phyloP scores from a whole-genome alignment of 179 eudicot species.

The Patellifolia procumbens region DNA sequence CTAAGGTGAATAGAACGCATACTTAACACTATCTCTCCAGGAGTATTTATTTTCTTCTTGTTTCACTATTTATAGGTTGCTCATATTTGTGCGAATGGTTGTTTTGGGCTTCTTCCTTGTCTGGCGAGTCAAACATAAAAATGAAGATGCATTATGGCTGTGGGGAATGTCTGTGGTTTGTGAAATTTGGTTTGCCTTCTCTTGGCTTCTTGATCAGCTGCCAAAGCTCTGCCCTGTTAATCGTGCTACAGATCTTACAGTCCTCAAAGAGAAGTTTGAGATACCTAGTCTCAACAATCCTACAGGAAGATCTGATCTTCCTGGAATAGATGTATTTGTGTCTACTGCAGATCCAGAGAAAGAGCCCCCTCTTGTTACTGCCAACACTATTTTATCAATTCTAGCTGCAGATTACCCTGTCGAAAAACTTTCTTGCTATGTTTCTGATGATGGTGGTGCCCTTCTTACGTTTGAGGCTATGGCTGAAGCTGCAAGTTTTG shows the following conservation, averaged over 20 bases:
- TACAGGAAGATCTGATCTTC: slow-evolving; percentile 88
- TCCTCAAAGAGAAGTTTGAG: slow-evolving; percentile 83
- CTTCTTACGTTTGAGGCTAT: slow-evolving; percentile 95
- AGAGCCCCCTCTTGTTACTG: slow-evolving; percentile 94
- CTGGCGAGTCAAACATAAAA: slow-evolving; percentile 74
- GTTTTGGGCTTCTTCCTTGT: slow-evolving; percentile 71
- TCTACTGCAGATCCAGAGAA: slow-evolving; percentile 97
- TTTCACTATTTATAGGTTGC: slow-evolving; percentile 50
- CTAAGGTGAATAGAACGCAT: too few relatives aligned
- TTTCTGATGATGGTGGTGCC: slow-evolving; percentile 94
- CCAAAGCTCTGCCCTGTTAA: slow-evolving; percentile 85
- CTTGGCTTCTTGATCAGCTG: slow-evolving; percentile 89
- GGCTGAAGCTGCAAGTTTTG: slow-evolving; percentile 96
- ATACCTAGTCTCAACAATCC: slow-evolving; percentile 65
- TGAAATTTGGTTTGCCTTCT: slow-evolving; percentile 92
- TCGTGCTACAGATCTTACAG: slow-evolving; percentile 85
- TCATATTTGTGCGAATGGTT: slow-evolving; percentile 61
- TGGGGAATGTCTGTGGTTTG: slow-evolving; percentile 96
- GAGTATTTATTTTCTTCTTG: slow-evolving; percentile 14
- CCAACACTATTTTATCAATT: slow-evolving; percentile 84
- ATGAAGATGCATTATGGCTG: slow-evolving; percentile 83
- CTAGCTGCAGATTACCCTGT: slow-evolving; percentile 87
- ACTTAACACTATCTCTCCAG: neutral
- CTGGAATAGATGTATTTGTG: slow-evolving; percentile 83
- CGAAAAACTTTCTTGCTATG: slow-evolving; percentile 88